These are phyloP conservation scores for Botrytis squamosa DNA, from an alignment of 2,329 filamentous ascomycete species.

Conservation along the genomic window DNA sequence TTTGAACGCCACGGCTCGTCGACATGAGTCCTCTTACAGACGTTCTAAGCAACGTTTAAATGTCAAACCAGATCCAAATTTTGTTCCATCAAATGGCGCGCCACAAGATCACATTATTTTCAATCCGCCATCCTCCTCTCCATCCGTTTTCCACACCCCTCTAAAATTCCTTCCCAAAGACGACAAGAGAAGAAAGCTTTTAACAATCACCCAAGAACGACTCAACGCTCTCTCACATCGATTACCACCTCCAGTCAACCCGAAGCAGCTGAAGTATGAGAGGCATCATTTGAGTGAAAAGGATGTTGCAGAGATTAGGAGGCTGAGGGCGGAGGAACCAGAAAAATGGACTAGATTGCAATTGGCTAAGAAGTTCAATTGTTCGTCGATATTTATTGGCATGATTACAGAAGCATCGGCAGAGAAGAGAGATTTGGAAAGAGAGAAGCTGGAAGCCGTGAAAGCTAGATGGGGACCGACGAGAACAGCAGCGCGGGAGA, in stretches of 20 bases:
- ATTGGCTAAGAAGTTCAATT: constrained; percentile 56
- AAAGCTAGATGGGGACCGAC: constrained; percentile 58
- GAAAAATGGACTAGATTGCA: constrained; percentile 53
- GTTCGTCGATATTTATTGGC: constrained; percentile 56
- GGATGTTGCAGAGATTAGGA: constrained; percentile 60
- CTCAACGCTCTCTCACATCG: constrained; percentile 21
- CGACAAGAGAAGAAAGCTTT: constrained; percentile 38
- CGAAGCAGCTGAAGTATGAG: constrained; percentile 28
- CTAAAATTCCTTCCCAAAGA: constrained; percentile 61
- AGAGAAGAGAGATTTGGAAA: constrained; percentile 49
- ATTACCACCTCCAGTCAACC: constrained; percentile 34
- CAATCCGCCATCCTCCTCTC: constrained; percentile 55
- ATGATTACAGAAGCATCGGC: constrained; percentile 52
- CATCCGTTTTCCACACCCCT: constrained; percentile 63
- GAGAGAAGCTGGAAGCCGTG: constrained; percentile 48
- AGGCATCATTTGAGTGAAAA: constrained; percentile 52
- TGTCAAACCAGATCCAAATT: constrained; percentile 60
- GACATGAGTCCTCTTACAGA: constrained; percentile 39
- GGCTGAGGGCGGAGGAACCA: constrained; percentile 53
- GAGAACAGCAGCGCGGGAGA: constrained; percentile 53
- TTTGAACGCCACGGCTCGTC: constrained; percentile 33
- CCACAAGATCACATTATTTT: constrained; percentile 51
- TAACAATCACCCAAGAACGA: constrained; percentile 31
- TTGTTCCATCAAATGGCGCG: constrained; percentile 45
- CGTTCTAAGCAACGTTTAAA: constrained; percentile 44